phyloP scores from a whole-genome alignment of 768 basidiomycete species.

The Suillus lakei region DNA sequence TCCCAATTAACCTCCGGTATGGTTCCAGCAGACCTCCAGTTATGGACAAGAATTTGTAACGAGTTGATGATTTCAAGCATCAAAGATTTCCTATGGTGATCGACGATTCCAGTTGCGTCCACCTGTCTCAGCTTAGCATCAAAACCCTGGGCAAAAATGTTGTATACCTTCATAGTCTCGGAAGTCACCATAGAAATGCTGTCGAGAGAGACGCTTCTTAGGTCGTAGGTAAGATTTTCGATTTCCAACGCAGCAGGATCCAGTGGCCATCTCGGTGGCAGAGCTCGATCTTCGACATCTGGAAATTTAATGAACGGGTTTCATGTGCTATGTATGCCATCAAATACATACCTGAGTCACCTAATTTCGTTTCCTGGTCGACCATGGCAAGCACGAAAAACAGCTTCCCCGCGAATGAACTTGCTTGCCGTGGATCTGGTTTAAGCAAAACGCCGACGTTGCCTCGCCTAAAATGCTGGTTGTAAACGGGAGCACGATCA shows the following conservation, averaged over 20 bases:
- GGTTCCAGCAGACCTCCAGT: constrained; percentile 53
- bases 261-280: constrained; percentile 84
- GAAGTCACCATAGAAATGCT: constrained; percentile 81
- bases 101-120: constrained; percentile 70
- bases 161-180: constrained; percentile 67
- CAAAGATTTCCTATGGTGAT: constrained; percentile 61
- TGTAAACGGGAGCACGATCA: background rate
- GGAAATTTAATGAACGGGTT: constrained; percentile 2
- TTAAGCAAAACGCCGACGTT: constrained; percentile 77
- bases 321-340: background rate
- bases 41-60: constrained; percentile 54
- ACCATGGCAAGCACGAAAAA: constrained; percentile 80
- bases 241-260: constrained; percentile 49
- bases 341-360: constrained; percentile 49
- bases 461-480: constrained; percentile 75
- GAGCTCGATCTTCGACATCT: constrained; percentile 62
- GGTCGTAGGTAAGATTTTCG: constrained; percentile 66
- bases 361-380: constrained; percentile 59
- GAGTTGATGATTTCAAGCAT: constrained; percentile 61
- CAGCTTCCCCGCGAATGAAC: constrained; percentile 51
- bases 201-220: constrained; percentile 64
- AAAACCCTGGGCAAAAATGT: constrained; percentile 6
- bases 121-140: constrained; percentile 50
- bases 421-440: constrained; percentile 54
- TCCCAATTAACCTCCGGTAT: constrained; percentile 87